Conservation (phyloP, 768 basidiomycete species). For the Leucocoprinus leucothites region DNA sequence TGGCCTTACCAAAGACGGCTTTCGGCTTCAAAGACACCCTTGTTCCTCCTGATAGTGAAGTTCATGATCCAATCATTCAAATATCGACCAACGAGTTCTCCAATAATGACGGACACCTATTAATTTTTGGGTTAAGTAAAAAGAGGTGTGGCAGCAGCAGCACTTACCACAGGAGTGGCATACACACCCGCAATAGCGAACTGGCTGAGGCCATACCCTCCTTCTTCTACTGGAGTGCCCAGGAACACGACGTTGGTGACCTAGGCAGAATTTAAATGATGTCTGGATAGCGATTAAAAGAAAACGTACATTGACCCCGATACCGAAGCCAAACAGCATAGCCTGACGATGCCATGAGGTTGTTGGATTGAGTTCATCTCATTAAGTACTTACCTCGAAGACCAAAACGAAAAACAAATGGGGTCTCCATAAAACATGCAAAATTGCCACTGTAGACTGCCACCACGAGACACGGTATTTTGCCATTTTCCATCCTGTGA, state of each 20-base stretch:
- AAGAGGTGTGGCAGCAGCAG: constrained; percentile 12
- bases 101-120: constrained; percentile 32
- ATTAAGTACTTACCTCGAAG: constrained; percentile 40
- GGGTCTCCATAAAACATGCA: constrained; percentile 63
- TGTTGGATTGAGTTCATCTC: constrained; percentile 31
- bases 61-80: constrained; percentile 32
- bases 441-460: background rate
- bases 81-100: constrained; percentile 34
- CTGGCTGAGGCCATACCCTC: constrained; percentile 8
- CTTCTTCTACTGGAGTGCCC: constrained; percentile 7
- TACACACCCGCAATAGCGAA: constrained; percentile 11
- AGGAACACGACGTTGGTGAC: constrained; percentile 26
- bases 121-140: constrained; percentile 29
- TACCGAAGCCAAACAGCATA: constrained; percentile 29
- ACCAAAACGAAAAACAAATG: constrained; percentile 38
- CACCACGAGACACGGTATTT: background rate
- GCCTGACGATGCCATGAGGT: constrained; percentile 48
- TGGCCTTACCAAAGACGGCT: constrained; percentile 44
- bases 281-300: background rate
- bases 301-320: constrained; percentile 29
- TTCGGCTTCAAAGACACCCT: constrained; percentile 40
- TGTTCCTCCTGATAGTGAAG: constrained; percentile 26
- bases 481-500: constrained; percentile 50
- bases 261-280: constrained; percentile 33
- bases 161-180: constrained; percentile 6